Conservation (phyloP, 768 basidiomycete genomes). For the Cystofilobasidium macerans region DNA sequence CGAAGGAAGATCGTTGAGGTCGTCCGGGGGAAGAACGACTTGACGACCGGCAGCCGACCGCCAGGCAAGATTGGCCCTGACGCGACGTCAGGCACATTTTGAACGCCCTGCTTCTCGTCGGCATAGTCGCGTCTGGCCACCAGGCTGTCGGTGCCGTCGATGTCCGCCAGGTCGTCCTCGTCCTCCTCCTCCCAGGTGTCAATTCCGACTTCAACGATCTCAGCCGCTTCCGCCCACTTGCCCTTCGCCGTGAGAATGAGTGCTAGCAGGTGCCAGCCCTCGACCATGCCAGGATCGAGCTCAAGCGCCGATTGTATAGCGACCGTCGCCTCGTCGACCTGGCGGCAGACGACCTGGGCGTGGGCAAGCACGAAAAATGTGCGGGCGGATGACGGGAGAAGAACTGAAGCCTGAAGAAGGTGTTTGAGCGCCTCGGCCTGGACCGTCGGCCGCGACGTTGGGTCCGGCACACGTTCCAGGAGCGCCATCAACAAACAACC, state of each 20-base stretch:
- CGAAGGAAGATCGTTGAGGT: constrained; percentile 35
- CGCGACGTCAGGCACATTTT: too few species aligned
- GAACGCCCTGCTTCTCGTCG: background rate
- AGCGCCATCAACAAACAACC: background rate
- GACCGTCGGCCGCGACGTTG: constrained; percentile 49
- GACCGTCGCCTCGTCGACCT: constrained; percentile 56
- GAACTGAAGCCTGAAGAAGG: constrained; percentile 34
- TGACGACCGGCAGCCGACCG: background rate
- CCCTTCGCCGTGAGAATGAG: constrained; percentile 65
- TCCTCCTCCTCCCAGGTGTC: constrained; percentile 48
- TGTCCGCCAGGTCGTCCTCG: constrained; percentile 31
- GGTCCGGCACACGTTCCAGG: constrained; percentile 38
- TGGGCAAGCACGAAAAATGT: constrained; percentile 73
- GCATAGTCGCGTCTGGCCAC: background rate
- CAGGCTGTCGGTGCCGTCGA: too few species aligned
- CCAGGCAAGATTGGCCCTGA: background rate
- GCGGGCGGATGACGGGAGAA: constrained; percentile 32
- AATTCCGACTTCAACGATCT: constrained; percentile 67
- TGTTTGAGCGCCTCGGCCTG: constrained; percentile 46
- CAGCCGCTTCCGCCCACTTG: constrained; percentile 65
- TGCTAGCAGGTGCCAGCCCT: constrained; percentile 85
- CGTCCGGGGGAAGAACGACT: background rate
- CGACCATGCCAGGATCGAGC: constrained; percentile 49
- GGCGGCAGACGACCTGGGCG: constrained; percentile 56
- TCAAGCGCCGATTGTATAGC: constrained; percentile 65